Evolutionary conservation across 495 filamentous ascomycete species (phyloP), one percentile per base, ranked within the genome.

Genomic region (Aspergillus baeticus): DNA sequence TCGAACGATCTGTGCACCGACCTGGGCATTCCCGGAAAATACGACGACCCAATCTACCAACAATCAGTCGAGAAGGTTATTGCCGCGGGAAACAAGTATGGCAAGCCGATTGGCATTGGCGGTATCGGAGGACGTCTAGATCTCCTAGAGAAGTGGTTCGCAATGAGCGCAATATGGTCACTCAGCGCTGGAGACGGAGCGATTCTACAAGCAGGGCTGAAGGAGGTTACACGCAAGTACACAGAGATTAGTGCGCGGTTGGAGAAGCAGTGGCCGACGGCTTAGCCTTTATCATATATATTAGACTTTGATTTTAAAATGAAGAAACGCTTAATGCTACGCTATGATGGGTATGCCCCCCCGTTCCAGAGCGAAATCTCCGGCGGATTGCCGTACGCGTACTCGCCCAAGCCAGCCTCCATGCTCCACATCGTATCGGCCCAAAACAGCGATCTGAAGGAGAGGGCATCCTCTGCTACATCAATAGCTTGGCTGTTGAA

Each of bases 81-180:
- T 23, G 38, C 57, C 6, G 69, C 64, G 6, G 64, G 29, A 1
- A 64, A 63, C 3, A 63, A 62, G 38, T 37, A 34, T 13, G 66
- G 64, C 7, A 71, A 71, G 55, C 52, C 63, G 0, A 37, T 71
- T 49, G 69, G 69, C 11, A 52, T 71, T 45, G 69, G 63, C 14
- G 69, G 69, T 17, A 65, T 71, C 55, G 61, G 61, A 2, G 60
- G 57, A 0, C 46, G 66, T 13, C 44, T 66, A 22, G 66, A 71
- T 57, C 48, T 69, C 11, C 29, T 71, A 26, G 67, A 68, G 63
- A 58, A 51, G 48, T 69, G 66, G 66, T 71, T 71, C 56, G 49
- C 49, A 2, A 34, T 71, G 54, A 66, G 68, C 13, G 68, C 66
- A 11, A 67, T 58, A 11, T 71, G 68, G 68, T 69, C 62, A 11